phyloP scores from a whole-genome alignment of 192 early-diverging fungal species.

The Podila epigama region DNA sequence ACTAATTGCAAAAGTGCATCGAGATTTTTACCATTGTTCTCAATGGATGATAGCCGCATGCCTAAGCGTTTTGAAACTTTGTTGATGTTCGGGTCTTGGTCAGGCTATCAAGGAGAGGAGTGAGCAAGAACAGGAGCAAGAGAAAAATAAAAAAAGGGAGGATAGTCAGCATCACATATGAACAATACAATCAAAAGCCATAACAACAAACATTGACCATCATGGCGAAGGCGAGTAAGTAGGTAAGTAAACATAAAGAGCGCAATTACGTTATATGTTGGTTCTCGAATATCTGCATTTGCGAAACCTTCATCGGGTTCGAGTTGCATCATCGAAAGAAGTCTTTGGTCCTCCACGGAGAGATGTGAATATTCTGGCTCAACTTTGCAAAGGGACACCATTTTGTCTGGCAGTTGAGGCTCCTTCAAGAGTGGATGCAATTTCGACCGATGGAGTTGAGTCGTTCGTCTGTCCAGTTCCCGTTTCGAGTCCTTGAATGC shows the following conservation, averaged over 20 bases:
- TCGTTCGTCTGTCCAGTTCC: slow-evolving; percentile 12
- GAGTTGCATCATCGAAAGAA: slow-evolving; percentile 16
- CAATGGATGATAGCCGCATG: slow-evolving; percentile 15
- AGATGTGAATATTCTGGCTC: slow-evolving; percentile 26
- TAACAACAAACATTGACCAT: neutral
- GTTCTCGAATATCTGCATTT: slow-evolving; percentile 11
- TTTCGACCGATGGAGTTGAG: slow-evolving; percentile 15
- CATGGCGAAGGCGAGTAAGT: neutral
- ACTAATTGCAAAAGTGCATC: slow-evolving; percentile 32
- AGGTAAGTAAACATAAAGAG: neutral
- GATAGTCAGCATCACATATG: neutral
- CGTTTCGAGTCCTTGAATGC: slow-evolving; percentile 23
- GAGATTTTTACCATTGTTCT: slow-evolving; percentile 20
- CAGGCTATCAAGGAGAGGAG: slow-evolving; percentile 22
- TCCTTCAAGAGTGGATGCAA: slow-evolving; percentile 17
- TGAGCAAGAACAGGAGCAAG: neutral
- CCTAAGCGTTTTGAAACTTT: slow-evolving; percentile 37
- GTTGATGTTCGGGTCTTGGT: slow-evolving; percentile 39
- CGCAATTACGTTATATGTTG: slow-evolving; percentile 28
- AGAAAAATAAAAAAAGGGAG: neutral
- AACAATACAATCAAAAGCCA: neutral
- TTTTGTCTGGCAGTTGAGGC: neutral
- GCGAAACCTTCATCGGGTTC: slow-evolving; percentile 14
- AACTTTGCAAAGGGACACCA: slow-evolving; percentile 4
- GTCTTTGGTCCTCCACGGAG: slow-evolving; percentile 25